Evolutionary conservation across 495 filamentous ascomycete genomes (phyloP).

Genomic region (Entonaema liquescens): DNA sequence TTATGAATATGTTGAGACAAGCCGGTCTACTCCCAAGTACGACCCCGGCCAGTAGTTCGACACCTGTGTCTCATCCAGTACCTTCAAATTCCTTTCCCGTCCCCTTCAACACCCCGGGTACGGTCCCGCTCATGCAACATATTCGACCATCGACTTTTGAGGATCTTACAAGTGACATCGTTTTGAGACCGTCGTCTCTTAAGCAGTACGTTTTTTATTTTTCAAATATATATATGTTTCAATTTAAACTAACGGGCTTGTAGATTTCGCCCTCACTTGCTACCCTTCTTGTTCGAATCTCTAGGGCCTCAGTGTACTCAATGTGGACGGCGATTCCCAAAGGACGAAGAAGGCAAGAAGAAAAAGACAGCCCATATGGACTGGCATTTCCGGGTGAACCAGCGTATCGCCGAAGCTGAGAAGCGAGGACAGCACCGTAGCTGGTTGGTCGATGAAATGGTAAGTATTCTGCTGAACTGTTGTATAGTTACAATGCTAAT

Average conservation of each 20-base stretch:
- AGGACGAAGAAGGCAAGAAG: slow-evolving; percentile 77
- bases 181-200: slow-evolving; percentile 75
- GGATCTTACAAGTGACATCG: slow-evolving; percentile 65
- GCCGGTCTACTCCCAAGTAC: slow-evolving; percentile 56
- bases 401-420: slow-evolving; percentile 81
- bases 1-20: slow-evolving; percentile 59
- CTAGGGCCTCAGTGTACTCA: slow-evolving; percentile 86
- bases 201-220: slow-evolving; percentile 77
- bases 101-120: slow-evolving; percentile 40
- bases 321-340: slow-evolving; percentile 86
- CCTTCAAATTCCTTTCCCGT: slow-evolving; percentile 47
- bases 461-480: slow-evolving; percentile 57
- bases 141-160: slow-evolving; percentile 37
- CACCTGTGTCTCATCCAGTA: slow-evolving; percentile 55
- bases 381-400: slow-evolving; percentile 96
- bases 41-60: slow-evolving; percentile 38
- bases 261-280: slow-evolving; percentile 78
- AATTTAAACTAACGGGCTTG: slow-evolving; percentile 36
- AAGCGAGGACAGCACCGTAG: slow-evolving; percentile 85
- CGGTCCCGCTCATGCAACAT: slow-evolving; percentile 7
- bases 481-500: slow-evolving; percentile 26
- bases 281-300: slow-evolving; percentile 77
- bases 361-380: slow-evolving; percentile 94
- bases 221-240: slow-evolving; percentile 9
- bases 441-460: slow-evolving; percentile 93